These are phyloP conservation scores for Rhodotorula toruloides DNA, from an alignment of 768 basidiomycete species.

Conservation along the genomic window DNA sequence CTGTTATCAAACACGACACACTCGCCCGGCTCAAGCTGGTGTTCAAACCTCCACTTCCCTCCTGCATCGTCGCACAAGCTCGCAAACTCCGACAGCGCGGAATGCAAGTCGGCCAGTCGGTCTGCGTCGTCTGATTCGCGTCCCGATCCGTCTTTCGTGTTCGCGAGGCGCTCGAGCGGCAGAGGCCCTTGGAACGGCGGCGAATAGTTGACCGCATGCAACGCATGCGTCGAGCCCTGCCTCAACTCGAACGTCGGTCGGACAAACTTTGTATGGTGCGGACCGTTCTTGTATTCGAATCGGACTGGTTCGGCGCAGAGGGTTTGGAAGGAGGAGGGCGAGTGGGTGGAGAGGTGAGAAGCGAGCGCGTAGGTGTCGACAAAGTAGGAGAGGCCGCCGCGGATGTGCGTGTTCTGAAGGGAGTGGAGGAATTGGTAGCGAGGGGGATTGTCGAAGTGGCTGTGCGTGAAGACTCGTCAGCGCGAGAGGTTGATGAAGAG, in stretches of 20 bases:
- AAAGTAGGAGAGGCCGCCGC: conserved; percentile 79
- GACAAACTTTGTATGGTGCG: conserved; percentile 66
- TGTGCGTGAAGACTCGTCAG: conserved; percentile 43
- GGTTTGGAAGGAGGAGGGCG: conserved; percentile 56
- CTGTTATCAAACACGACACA: conserved; percentile 88
- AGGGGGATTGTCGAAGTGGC: conserved; percentile 86
- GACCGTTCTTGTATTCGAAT: conserved; percentile 88
- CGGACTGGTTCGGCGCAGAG: conserved; percentile 65
- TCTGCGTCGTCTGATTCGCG: conserved; percentile 5
- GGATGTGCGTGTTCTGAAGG: conserved; percentile 60
- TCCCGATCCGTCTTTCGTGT: conserved; percentile 36
- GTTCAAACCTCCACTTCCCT: conserved; percentile 55
- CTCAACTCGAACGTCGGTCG: conserved; percentile 71
- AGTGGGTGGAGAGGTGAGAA: conserved; percentile 50
- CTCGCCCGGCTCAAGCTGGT: conserved; percentile 73
- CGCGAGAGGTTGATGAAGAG: background rate
- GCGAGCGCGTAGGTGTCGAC: conserved; percentile 73
- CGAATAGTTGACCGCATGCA: conserved; percentile 78
- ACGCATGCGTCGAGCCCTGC: conserved; percentile 27
- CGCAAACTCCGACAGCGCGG: conserved; percentile 61
- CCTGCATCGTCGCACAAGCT: conserved; percentile 53
- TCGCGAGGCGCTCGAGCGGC: conserved; percentile 53
- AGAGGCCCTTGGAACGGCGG: conserved; percentile 92
- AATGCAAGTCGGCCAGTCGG: conserved; percentile 26
- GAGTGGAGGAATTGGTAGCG: conserved; percentile 90